A percentile compares a stretch with the other conserved stretches of the same genome.
phyloP scores from a whole-genome alignment of 208 protist genomes.

The Trypanosoma rangeli region DNA sequence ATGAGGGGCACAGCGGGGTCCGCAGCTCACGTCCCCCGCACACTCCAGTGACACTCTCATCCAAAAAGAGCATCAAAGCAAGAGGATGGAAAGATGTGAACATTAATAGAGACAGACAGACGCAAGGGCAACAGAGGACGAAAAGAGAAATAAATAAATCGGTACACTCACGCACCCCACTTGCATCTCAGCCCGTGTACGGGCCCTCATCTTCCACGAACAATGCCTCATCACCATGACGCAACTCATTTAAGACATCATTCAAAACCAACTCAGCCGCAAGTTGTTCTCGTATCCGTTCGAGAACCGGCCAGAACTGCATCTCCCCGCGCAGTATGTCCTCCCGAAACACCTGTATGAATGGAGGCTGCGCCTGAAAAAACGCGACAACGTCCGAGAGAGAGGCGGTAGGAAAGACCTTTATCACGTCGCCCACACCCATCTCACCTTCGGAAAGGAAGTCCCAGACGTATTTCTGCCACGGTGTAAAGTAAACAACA shows the following conservation, averaged over 20 bases:
- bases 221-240: neutral
- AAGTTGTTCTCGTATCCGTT: constrained; percentile 40
- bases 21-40: too few species aligned
- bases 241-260: constrained; percentile 33
- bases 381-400: constrained; percentile 20
- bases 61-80: too few species aligned
- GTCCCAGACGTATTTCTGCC: constrained; percentile 14
- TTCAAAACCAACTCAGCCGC: constrained; percentile 40
- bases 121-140: constrained; percentile 1
- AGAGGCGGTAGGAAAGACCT: constrained; percentile 21
- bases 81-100: too few species aligned
- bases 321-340: constrained; percentile 37
- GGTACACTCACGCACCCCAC: neutral
- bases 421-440: constrained; percentile 20
- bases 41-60: too few species aligned
- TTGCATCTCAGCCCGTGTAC: constrained; percentile 3
- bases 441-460: constrained; percentile 11
- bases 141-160: constrained; percentile 9
- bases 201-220: constrained; percentile 4
- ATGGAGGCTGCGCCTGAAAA: constrained; percentile 19
- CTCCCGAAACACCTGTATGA: constrained; percentile 12
- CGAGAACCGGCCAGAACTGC: constrained; percentile 43
- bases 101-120: constrained; percentile 8
- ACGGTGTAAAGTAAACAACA: constrained; percentile 16
- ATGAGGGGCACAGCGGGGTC: constrained; percentile 1